Conservation (phyloP, 2,329 filamentous ascomycete species). For the Cryphonectria nitschkei region DNA sequence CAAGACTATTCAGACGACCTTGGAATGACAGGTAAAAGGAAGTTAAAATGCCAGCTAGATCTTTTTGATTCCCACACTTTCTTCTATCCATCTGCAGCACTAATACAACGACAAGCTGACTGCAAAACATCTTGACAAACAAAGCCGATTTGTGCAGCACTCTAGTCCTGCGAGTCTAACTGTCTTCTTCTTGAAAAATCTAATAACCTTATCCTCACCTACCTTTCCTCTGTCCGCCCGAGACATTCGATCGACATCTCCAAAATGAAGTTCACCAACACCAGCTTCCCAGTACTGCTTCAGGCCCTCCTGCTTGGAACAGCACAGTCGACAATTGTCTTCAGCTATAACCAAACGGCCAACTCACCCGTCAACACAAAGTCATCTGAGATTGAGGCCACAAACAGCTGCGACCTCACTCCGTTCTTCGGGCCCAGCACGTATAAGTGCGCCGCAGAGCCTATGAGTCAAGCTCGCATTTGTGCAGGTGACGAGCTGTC, state of each 20-base stretch:
- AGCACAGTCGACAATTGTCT: not conserved
- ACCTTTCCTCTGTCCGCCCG: not conserved
- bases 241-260: too few species aligned
- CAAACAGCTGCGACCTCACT: not conserved
- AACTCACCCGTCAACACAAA: not conserved
- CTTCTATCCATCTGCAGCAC: not conserved
- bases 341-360: conserved; percentile 1
- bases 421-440: conserved; percentile 6
- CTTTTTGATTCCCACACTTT: not conserved
- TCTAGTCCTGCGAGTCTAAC: too few species aligned
- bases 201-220: not conserved
- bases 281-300: not conserved
- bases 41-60: not conserved
- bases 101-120: not conserved
- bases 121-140: too few species aligned
- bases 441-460: not conserved
- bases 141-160: too few species aligned
- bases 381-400: not conserved
- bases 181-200: too few species aligned
- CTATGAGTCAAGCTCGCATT: not conserved
- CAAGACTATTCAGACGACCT: not conserved
- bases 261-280: conserved; percentile 4
- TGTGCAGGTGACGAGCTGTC: conserved; percentile 5
- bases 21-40: not conserved
- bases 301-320: not conserved